Evolutionary conservation across 768 basidiomycete genomes (phyloP), one percentile per base, ranked within the genome.

Genomic region (Phaeotremella fagi): DNA sequence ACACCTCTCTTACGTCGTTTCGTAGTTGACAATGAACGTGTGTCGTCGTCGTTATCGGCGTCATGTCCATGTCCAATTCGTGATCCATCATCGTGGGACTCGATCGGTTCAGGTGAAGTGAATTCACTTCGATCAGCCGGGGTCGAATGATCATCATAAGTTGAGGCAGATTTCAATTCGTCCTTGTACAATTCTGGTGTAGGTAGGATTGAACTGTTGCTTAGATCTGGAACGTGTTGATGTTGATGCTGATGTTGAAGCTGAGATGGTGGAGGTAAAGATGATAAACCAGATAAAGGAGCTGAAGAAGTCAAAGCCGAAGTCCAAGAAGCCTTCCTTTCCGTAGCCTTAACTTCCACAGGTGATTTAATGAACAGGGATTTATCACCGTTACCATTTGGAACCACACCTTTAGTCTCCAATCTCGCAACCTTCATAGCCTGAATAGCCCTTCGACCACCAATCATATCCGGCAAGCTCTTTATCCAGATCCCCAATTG

Each of bases 401-500:
- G 38, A 14, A 22, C 38, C 12, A 41, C 22, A 33, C 51, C 45
- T 18, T 37, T 44, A 38, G 35, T 33, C 33, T 63, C 57, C 42
- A 59, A 27, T 37, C 58, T 38, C 7, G 65, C 52, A 22, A 65
- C 45, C 45, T 64, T 64, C 28, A 74, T 51, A 18, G 58, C 58
- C 26, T 57, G 49, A 5, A 74, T 48, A 4, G 72, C 72, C 50
- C 66, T 66, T 28, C 64, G 52, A 0, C 72, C 72, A 26, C 57
- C 82, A 45, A 94, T 79, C 48, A 88, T 79, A 24, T 80, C 76
- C 23, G 88, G 87, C n/a, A 99, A 78, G 61, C 84, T 83, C 73
- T 82, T 84, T 52, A 85, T 79, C 94, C 94, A 99, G 35, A 74
- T 68, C 11, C 90, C 91, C 66, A 99, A 88, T 52, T 88, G 89